Evolutionary conservation across 2,329 filamentous ascomycete genomes (phyloP).

Genomic region (Colletotrichum cuscutae): DNA sequence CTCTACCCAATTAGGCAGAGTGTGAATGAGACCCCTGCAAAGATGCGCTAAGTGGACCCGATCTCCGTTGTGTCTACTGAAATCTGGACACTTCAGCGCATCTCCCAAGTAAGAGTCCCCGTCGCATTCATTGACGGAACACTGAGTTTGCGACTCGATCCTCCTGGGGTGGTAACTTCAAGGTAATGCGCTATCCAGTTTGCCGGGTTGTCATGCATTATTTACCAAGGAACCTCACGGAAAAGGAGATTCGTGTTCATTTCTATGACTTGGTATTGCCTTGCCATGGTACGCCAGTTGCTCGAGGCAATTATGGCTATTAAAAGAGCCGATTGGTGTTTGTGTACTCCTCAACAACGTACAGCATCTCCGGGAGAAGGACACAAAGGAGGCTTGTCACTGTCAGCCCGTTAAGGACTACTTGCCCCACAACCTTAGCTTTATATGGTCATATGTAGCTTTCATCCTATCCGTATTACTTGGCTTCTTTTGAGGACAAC

Average conservation of each 20-base stretch:
- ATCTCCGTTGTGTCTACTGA: constrained; percentile 44
- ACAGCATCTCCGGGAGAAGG: background rate
- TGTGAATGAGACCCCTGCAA: background rate
- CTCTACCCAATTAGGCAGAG: background rate
- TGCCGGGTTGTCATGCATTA: background rate
- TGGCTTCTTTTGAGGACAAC: constrained; percentile 25
- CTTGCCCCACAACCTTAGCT: background rate
- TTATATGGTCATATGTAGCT: background rate
- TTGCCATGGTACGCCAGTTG: background rate
- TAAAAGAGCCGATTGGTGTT: background rate
- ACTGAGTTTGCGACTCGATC: background rate
- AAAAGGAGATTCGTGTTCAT: background rate
- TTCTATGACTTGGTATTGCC: background rate
- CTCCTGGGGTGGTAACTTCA: background rate
- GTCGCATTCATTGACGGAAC: constrained; percentile 8
- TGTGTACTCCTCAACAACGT: background rate
- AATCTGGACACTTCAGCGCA: constrained; percentile 37
- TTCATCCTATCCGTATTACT: constrained; percentile 13
- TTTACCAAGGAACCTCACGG: background rate
- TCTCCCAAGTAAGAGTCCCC: background rate
- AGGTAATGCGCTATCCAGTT: background rate
- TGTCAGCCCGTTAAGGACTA: constrained; percentile 21
- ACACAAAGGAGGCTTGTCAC: constrained; percentile 3
- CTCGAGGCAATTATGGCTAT: background rate
- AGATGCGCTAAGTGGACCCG: background rate